Conservation (phyloP, 169 alveolate genomes). For the Eimeria sp. region DNA sequence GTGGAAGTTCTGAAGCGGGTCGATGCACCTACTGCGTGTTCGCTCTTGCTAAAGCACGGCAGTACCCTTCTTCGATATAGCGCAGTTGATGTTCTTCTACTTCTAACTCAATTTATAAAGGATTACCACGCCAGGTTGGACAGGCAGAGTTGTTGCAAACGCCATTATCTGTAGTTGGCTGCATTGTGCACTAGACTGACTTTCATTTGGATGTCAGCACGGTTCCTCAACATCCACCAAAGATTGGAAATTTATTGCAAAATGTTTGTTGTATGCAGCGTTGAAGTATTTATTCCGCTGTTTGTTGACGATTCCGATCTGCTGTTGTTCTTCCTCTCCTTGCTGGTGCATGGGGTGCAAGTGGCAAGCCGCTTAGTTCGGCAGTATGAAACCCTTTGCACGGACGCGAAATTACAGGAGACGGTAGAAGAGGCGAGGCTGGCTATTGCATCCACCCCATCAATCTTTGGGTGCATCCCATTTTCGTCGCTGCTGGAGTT, state of each 20-base stretch:
- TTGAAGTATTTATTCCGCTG: conserved; percentile 79
- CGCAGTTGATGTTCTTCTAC: conserved; percentile 72
- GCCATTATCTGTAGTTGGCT: not conserved
- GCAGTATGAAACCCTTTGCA: conserved; percentile 51
- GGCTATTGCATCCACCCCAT: conserved; percentile 60
- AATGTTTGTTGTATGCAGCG: conserved; percentile 55
- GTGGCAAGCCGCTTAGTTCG: conserved; percentile 69
- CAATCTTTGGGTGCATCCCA: conserved; percentile 77
- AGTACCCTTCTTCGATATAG: conserved; percentile 62
- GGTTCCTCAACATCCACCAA: not conserved
- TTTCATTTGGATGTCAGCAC: not conserved
- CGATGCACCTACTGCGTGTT: conserved; percentile 81
- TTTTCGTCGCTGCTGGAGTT: conserved; percentile 74
- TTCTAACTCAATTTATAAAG: conserved; percentile 47
- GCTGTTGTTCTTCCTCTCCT: conserved; percentile 61
- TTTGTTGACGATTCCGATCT: conserved; percentile 69
- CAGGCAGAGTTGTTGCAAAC: not conserved
- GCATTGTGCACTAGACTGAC: not conserved
- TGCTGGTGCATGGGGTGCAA: conserved; percentile 55
- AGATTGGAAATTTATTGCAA: not conserved
- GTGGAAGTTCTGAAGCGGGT: conserved; percentile 73
- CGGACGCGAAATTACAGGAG: conserved; percentile 12
- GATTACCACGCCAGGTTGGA: conserved; percentile 76
- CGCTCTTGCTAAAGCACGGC: conserved; percentile 80
- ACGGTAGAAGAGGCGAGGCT: conserved; percentile 52